Evolutionary conservation across 2,329 filamentous ascomycete genomes (phyloP), one percentile per base, ranked within the genome.

Genomic region (Nannizzia gypsea): DNA sequence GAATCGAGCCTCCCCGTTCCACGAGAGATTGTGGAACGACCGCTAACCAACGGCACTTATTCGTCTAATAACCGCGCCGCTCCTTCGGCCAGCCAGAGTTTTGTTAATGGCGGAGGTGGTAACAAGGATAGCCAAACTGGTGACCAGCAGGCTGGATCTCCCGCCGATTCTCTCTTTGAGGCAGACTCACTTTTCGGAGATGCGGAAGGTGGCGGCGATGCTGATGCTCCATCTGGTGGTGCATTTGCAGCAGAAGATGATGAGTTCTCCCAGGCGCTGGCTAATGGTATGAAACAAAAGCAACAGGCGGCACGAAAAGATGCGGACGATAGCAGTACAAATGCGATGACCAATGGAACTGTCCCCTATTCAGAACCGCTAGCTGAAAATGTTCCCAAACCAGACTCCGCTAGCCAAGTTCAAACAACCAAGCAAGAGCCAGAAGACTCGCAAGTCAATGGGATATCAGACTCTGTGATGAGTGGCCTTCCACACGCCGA

Each of bases 141-240:
- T 17, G 82, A 82, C 40, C 84, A 88, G 67, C 82, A 80, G 22
- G 70, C 80, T 70, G 77, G 84, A 66, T 78, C 85, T 40, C 89
- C 86, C 0, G 83, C 85, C 9, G 88, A 92, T 63, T 95, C 89
- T 55, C 77, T 96, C 0, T 96, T 96, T 68, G 88, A 84, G 9
- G 87, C 89, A 0, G 90, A 90, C 54, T 95, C 90, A 1, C 78
- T 99, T 1, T 99, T 97, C 70, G 93, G 92, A 1, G 90, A 95
- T 65, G 86, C 82, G 59, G 84, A 87, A 71, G 85, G 73, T 69
- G 76, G 72, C 52, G 72, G 70, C 11, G 72, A 73, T 40, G 73
- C 75, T 22, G 76, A 75, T 56, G 79, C 72, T 64, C 78, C 72
- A 63, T 80, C 72, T 69, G 77, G 81, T 24, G 85, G 83, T 50